A percentile compares a stretch with the other conserved stretches of the same genome.
These are phyloP conservation scores for Penicillium turbatum DNA, from an alignment of 495 filamentous ascomycete species.

Conservation along the genomic window DNA sequence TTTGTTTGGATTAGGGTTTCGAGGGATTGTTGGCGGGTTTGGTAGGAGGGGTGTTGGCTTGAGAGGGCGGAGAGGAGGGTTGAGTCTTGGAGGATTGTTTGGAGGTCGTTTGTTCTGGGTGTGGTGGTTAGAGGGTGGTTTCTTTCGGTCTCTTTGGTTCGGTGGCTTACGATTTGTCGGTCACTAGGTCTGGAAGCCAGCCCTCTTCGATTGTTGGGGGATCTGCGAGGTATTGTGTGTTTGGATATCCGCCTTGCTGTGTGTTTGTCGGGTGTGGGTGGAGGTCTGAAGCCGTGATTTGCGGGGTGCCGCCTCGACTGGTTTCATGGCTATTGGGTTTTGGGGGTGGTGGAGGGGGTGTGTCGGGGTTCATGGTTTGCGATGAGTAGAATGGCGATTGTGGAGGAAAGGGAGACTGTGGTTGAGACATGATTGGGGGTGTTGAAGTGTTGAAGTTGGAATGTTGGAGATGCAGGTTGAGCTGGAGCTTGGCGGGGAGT, in stretches of 20 bases:
- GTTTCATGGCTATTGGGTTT: constrained; percentile 67
- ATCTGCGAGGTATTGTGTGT: constrained; percentile 22
- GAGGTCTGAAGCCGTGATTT: constrained; percentile 25
- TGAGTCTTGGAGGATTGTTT: constrained; percentile 58
- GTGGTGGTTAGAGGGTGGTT: neutral
- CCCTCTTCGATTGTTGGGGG: constrained; percentile 42
- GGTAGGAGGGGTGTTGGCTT: constrained; percentile 58
- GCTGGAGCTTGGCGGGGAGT: constrained; percentile 15
- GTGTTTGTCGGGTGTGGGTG: constrained; percentile 21
- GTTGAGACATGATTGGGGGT: constrained; percentile 30
- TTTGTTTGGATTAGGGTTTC: constrained; percentile 54
- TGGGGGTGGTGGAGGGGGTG: constrained; percentile 66
- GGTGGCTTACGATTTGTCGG: constrained; percentile 65
- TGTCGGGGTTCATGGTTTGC: constrained; percentile 42
- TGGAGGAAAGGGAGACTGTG: constrained; percentile 20
- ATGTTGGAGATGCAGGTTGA: constrained; percentile 13
- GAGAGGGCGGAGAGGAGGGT: constrained; percentile 58
- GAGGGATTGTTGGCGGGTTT: constrained; percentile 47
- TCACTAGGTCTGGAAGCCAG: constrained; percentile 66
- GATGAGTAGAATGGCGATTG: constrained; percentile 23
- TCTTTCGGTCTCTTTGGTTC: neutral
- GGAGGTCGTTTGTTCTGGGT: constrained; percentile 53
- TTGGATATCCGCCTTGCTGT: constrained; percentile 18
- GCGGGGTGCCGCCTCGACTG: constrained; percentile 62
- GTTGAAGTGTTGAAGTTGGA: constrained; percentile 3